Conservation (phyloP, 2,329 filamentous ascomycete genomes). For the Dothideomycetes sp. region DNA sequence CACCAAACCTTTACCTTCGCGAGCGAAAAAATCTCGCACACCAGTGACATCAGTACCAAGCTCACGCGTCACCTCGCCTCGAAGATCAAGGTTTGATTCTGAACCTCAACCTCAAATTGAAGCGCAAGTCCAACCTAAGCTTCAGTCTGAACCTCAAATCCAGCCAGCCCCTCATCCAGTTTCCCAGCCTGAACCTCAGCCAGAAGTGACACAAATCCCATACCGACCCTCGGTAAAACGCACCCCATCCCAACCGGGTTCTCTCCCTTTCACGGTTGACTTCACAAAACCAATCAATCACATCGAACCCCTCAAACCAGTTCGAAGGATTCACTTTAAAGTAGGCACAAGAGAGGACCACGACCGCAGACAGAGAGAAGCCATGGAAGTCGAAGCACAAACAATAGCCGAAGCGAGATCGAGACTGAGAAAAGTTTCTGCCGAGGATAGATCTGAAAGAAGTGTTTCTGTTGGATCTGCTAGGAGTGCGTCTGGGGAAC, state of each 20-base stretch:
- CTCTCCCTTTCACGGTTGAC: constrained; percentile 12
- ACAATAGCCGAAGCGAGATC: constrained; percentile 23
- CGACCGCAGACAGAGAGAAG: constrained; percentile 31
- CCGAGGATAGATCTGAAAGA: no score
- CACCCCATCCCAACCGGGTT: not conserved
- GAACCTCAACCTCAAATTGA: not conserved
- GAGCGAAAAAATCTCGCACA: not conserved
- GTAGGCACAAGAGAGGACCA: constrained; percentile 50
- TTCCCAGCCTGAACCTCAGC: not conserved
- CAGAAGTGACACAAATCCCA: no score
- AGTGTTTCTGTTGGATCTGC: no score
- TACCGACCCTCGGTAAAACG: not conserved
- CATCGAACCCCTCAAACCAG: constrained; percentile 10
- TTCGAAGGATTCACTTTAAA: constrained; percentile 48
- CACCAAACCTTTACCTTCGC: not conserved
- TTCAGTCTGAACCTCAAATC: not conserved
- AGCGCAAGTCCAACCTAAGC: not conserved
- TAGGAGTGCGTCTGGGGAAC: no score
- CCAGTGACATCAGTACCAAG: not conserved
- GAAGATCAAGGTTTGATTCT: no score
- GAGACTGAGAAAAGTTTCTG: no score
- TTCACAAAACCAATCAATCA: constrained; percentile 9
- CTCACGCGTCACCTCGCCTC: not conserved
- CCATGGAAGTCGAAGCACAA: constrained; percentile 38
- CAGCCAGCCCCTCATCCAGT: not conserved